Percentiles rank a stretch among this genome's conserved stretches.
Conservation (phyloP, 257 asterid species). For the Nicotiana tomentosiformis region DNA sequence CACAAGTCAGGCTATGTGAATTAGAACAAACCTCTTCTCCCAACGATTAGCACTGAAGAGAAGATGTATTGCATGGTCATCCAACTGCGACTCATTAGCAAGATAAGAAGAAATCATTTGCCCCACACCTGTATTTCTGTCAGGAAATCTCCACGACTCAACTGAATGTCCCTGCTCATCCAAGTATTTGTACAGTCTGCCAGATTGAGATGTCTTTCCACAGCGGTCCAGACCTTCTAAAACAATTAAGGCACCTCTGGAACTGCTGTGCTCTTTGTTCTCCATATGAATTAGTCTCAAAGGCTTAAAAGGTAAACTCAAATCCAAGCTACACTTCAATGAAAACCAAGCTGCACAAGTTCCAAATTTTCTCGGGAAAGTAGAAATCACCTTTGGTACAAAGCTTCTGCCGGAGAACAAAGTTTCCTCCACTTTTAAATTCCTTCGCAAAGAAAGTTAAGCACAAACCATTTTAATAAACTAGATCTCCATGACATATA, state of each 20-base stretch:
- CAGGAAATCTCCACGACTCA: conserved; percentile 93
- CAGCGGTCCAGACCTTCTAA: conserved; percentile 91
- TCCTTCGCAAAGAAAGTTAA: neutral
- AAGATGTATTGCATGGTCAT: conserved; percentile 84
- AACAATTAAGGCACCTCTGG: conserved; percentile 91
- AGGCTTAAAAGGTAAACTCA: conserved; percentile 38
- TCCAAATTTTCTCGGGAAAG: conserved; percentile 31
- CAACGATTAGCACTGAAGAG: conserved; percentile 97
- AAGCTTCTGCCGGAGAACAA: neutral
- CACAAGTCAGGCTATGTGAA: neutral
- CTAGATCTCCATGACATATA: neutral
- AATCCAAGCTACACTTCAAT: conserved; percentile 19
- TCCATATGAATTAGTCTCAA: conserved; percentile 63
- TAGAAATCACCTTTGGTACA: neutral
- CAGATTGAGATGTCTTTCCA: conserved; percentile 87
- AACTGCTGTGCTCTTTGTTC: conserved; percentile 22
- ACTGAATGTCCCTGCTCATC: conserved; percentile 60
- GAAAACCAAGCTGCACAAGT: conserved; percentile 20
- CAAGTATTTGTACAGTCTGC: conserved; percentile 50
- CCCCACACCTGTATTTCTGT: conserved; percentile 83
- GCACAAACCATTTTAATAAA: neutral
- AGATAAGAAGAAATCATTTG: conserved; percentile 95
- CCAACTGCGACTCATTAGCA: conserved; percentile 65
- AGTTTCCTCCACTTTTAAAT: neutral
- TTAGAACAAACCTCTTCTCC: conserved; percentile 68